These are phyloP conservation scores for Gastrolobium bilobum DNA, from an alignment of 306 rosid species.

Conservation along the genomic window DNA sequence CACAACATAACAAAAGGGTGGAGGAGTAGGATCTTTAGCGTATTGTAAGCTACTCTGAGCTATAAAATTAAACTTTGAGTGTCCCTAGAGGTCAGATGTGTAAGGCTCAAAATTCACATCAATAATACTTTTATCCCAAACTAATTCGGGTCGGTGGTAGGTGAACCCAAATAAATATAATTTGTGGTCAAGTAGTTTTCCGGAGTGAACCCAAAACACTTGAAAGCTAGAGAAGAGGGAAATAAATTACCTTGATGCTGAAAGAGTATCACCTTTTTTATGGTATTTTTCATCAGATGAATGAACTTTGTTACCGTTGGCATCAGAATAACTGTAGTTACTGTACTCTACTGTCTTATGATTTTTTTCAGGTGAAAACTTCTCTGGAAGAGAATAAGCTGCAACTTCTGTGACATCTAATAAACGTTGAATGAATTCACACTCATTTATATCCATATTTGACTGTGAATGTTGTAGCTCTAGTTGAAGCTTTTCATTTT, in stretches of 20 bases:
- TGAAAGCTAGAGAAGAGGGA: constrained; percentile 21
- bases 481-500: constrained; percentile 90
- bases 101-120: constrained; percentile 18
- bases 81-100: constrained; percentile 33
- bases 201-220: constrained; percentile 15
- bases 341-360: constrained; percentile 64
- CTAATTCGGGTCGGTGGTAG: no score
- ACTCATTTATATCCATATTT: constrained; percentile 74
- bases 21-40: constrained; percentile 11
- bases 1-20: constrained; percentile 31
- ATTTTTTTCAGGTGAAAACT: constrained; percentile 61
- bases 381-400: constrained; percentile 63
- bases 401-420: constrained; percentile 80
- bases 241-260: constrained; percentile 64
- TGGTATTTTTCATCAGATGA: constrained; percentile 62
- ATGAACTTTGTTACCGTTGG: constrained; percentile 56
- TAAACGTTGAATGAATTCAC: constrained; percentile 92
- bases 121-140: no score
- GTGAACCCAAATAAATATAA: not conserved
- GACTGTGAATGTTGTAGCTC: constrained; percentile 92
- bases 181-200: constrained; percentile 1
- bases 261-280: constrained; percentile 60
- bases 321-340: constrained; percentile 59
- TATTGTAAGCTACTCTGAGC: constrained; percentile 30
- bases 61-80: not conserved